Conservation (phyloP, 129 eudicot genomes). For the Deinandra increscens region DNA sequence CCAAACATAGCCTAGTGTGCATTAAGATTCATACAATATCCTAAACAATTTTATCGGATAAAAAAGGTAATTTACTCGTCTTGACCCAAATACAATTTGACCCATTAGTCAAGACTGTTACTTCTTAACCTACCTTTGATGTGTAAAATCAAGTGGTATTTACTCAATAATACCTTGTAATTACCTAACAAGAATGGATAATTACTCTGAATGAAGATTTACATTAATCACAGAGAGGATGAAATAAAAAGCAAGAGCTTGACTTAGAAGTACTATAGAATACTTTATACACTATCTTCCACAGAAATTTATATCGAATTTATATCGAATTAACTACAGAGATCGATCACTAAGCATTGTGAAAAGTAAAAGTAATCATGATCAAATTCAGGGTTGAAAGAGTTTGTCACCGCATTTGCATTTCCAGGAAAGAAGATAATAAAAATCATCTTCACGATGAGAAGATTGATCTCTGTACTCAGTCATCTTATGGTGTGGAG, state of each 20-base stretch:
- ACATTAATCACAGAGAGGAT: conserved; percentile 17
- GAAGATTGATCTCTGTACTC: conserved; percentile 25
- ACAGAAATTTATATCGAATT: conserved; percentile 24
- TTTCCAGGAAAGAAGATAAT: conserved; percentile 93
- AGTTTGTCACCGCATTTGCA: conserved; percentile 86
- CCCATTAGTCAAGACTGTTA: neutral
- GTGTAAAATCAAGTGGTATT: neutral
- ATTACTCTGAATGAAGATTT: conserved; percentile 20
- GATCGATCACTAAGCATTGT: conserved; percentile 24
- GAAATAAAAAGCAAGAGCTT: conserved; percentile 7
- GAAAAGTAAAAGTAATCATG: neutral
- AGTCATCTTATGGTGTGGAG: conserved; percentile 47
- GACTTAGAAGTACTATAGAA: conserved; percentile 9
- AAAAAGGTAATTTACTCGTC: neutral
- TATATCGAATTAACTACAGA: conserved; percentile 4
- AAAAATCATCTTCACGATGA: conserved; percentile 62
- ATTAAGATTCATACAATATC: conserved; percentile 9
- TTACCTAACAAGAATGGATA: neutral
- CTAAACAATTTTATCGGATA: neutral
- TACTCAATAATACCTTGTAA: neutral
- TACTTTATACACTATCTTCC: conserved; percentile 29
- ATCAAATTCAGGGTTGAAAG: conserved; percentile 61
- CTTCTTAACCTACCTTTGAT: neutral
- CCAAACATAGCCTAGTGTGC: conserved; percentile 5
- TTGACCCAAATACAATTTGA: neutral